Evolutionary conservation across 2,329 filamentous ascomycete genomes (phyloP), one percentile per base, ranked within the genome.

Genomic region (Exophiala sp.): DNA sequence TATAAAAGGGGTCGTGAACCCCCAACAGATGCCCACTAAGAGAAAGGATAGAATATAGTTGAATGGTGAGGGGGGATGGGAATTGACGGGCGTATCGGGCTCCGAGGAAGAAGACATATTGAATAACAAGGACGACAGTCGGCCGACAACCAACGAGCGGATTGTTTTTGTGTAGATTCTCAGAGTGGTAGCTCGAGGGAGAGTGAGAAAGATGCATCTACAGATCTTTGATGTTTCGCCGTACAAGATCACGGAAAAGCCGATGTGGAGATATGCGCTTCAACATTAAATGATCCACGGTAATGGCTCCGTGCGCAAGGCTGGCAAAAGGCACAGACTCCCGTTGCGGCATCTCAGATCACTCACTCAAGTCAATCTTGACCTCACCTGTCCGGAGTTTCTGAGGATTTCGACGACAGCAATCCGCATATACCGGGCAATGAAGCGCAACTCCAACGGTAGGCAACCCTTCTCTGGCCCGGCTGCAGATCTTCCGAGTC

Each of bases 1-100:
- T 75, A 97, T 95, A 73, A 97, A 96, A 48, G 85, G 84, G 16
- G 88, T 95, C 1, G 88, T 95, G 61, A 95, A 81, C 44, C 90
- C 91, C 91, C 91, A 97, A 59, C 88, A 90, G 42, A 58, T 44
- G 46, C 90, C 89, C 59, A 97, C 90, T 52, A 95, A 81, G 46
- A 96, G 77, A 74, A 96, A 96, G 60, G 87, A 88, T 52, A 91
- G 75, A 56, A 93, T 76, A 75, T 93, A 95, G 71, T 89, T 90
- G 72, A 94, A 76, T 57, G 68, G 59, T 4, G 63, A 62, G 10
- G 72, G 70, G 22, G 68, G 66, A 11, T 62, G 49, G 21, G 37
- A 18, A 11, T 23, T 18, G 18, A 51, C 9, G 21, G 42, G 22
- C 21, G 51, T 11, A 35, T 44, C 23, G 37, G 23, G 2, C 11